Conservation (phyloP, 805 yeast species). For the Kodamaea hsintzibuensis region DNA sequence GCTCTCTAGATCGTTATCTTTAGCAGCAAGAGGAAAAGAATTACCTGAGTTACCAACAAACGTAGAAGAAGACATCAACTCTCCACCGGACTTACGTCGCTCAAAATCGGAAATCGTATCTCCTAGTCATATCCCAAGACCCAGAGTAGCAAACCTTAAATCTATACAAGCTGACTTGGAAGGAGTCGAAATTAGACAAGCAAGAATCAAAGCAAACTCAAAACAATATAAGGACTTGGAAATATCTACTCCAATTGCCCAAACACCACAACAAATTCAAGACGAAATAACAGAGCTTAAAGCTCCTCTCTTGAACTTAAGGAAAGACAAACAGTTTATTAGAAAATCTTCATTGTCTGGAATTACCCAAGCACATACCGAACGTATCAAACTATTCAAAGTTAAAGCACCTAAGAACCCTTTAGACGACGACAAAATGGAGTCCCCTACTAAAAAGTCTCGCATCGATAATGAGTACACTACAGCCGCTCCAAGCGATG, state of each 20-base stretch:
- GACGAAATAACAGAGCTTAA: neutral
- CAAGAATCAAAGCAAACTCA: neutral
- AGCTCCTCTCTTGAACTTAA: neutral
- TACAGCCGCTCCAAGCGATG: constrained; percentile 15
- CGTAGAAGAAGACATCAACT: neutral
- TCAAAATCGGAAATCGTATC: neutral
- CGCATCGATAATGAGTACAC: constrained; percentile 19
- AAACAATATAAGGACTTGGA: neutral
- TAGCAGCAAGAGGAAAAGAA: neutral
- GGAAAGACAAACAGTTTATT: neutral
- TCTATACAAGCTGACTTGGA: neutral
- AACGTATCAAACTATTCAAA: neutral
- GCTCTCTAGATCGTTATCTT: neutral
- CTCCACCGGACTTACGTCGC: neutral
- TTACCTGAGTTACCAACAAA: neutral
- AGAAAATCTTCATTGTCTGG: neutral
- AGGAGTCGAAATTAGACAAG: neutral
- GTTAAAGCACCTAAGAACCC: neutral
- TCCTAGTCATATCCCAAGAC: neutral
- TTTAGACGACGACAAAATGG: constrained; percentile 4
- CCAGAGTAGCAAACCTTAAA: neutral
- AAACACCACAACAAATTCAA: neutral
- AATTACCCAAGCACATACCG: neutral
- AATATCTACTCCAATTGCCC: neutral
- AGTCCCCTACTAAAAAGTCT: constrained; percentile 8